These are phyloP conservation scores for Aegilops longissima DNA, from an alignment of 176 grass and related monocot species.

Conservation along the genomic window DNA sequence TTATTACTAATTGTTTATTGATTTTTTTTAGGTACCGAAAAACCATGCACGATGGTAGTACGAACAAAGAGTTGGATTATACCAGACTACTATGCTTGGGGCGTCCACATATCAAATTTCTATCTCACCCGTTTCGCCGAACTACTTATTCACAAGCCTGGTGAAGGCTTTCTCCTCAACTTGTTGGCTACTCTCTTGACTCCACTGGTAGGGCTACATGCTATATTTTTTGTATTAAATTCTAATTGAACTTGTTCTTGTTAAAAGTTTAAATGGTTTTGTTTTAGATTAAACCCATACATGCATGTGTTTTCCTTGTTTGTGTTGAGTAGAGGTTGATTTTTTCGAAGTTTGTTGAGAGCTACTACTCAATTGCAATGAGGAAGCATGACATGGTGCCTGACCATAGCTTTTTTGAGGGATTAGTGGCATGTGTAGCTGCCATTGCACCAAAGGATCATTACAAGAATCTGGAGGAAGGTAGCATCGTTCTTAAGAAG, in stretches of 20 bases:
- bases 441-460: constrained; percentile 45
- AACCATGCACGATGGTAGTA: too few species aligned
- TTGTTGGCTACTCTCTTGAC: too few species aligned
- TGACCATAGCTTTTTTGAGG: constrained; percentile 47
- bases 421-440: constrained; percentile 29
- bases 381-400: constrained; percentile 56
- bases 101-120: too few species aligned
- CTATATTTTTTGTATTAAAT: neutral
- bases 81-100: too few species aligned
- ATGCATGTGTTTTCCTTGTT: neutral
- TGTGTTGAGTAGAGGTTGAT: constrained; percentile 33
- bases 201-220: too few species aligned
- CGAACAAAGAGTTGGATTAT: too few species aligned
- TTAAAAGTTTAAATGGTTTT: too few species aligned
- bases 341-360: constrained; percentile 57
- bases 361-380: constrained; percentile 54
- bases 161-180: too few species aligned
- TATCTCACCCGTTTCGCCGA: too few species aligned
- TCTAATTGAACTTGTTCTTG: neutral
- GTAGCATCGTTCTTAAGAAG: constrained; percentile 57
- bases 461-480: constrained; percentile 57
- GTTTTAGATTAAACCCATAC: neutral
- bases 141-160: too few species aligned
- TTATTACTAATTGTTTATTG: too few species aligned
- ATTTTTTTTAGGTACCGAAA: too few species aligned